Conservation (phyloP, 139 green algal genomes). For the Zygnema cylindricum region DNA sequence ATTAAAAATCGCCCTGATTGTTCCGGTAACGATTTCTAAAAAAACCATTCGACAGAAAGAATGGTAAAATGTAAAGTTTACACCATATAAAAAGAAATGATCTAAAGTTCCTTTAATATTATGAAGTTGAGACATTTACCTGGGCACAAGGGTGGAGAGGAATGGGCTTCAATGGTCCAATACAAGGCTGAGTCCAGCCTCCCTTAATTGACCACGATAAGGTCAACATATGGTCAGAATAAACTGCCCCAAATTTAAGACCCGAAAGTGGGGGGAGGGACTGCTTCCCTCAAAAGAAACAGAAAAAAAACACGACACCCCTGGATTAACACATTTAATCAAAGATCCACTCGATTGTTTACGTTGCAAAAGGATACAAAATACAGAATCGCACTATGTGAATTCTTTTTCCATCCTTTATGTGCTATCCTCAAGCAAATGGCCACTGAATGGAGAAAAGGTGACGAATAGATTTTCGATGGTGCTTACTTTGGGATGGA, state of each 20-base stretch:
- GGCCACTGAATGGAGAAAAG: not conserved
- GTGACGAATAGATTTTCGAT: not conserved
- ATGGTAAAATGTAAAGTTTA: too few species aligned
- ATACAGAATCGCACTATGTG: not conserved
- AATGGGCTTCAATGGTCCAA: constrained; percentile 70
- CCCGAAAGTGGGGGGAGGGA: not conserved
- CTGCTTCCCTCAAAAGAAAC: not conserved
- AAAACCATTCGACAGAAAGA: too few species aligned
- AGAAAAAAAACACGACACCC: not conserved
- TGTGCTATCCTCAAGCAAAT: not conserved
- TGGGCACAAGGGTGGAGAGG: constrained; percentile 74
- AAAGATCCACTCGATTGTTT: not conserved
- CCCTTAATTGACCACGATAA: constrained; percentile 62
- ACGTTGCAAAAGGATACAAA: not conserved
- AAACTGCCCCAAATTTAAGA: constrained; percentile 45
- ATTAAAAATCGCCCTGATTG: too few species aligned
- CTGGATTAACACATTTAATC: not conserved
- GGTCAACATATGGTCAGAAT: constrained; percentile 80
- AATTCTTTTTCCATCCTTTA: too few species aligned
- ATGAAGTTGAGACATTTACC: constrained; percentile 45
- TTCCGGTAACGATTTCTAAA: too few species aligned
- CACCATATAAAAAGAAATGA: too few species aligned
- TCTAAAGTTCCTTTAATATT: constrained; percentile 3
- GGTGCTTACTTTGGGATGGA: not conserved
- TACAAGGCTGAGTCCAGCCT: constrained; percentile 75